phyloP scores from a whole-genome alignment of 1,284 basidiomycete species.

The Cerrena zonata region DNA sequence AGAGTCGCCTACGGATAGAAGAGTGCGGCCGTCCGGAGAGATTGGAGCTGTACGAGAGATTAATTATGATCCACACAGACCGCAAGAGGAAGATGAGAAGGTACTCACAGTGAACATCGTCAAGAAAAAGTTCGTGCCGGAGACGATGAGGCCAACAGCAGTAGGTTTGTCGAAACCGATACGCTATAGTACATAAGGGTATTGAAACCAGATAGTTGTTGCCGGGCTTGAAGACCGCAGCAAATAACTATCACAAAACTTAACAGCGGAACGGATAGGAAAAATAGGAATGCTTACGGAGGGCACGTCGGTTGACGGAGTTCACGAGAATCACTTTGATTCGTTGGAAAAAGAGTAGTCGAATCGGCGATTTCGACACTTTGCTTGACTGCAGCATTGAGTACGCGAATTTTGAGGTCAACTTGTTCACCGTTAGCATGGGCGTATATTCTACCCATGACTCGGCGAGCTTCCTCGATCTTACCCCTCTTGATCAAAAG shows the following conservation, averaged over 20 bases:
- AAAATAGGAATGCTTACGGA: slow-evolving; percentile 45
- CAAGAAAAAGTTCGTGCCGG: slow-evolving; percentile 77
- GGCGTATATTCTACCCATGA: slow-evolving; percentile 65
- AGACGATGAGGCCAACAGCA: slow-evolving; percentile 73
- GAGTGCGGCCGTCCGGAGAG: slow-evolving; percentile 76
- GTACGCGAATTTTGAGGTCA: slow-evolving; percentile 60
- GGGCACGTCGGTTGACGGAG: slow-evolving; percentile 61
- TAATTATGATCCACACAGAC: slow-evolving; percentile 12
- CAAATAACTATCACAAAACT: slow-evolving; percentile 50
- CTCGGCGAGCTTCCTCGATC: slow-evolving; percentile 40
- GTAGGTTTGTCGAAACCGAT: slow-evolving; percentile 80
- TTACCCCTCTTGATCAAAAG: slow-evolving; percentile 60
- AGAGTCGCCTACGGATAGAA: slow-evolving; percentile 83
- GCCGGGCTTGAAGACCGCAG: slow-evolving; percentile 76
- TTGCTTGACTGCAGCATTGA: slow-evolving; percentile 57
- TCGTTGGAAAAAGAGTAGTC: slow-evolving; percentile 56
- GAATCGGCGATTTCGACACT: slow-evolving; percentile 57
- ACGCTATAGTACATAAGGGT: slow-evolving; percentile 57
- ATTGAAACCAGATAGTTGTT: slow-evolving; percentile 73
- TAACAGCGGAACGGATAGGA: background rate
- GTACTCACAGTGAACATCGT: slow-evolving; percentile 66
- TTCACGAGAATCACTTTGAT: slow-evolving; percentile 49
- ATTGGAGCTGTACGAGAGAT: slow-evolving; percentile 55
- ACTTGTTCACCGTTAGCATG: slow-evolving; percentile 60
- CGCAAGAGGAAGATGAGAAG: slow-evolving; percentile 60